Evolutionary conservation across 345 rosid genomes (phyloP).

Genomic region (Eutrema japonicum): DNA sequence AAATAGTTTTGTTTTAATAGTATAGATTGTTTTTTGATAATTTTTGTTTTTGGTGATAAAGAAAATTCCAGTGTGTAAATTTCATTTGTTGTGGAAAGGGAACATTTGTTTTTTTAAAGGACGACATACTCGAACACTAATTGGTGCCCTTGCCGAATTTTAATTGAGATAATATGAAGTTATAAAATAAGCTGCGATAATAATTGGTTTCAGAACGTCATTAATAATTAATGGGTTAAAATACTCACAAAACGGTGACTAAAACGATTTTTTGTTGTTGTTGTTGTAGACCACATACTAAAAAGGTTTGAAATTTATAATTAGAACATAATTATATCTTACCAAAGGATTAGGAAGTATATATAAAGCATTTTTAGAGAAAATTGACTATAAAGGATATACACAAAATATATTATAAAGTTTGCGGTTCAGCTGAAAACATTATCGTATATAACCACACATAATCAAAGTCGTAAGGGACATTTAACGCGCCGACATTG

Average conservation of each 20-base stretch:
- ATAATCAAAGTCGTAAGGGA: conserved; percentile 36
- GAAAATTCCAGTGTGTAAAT: too few relatives aligned
- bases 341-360: not conserved
- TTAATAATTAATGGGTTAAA: not conserved
- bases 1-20: too few relatives aligned
- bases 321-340: not conserved
- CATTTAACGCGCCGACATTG: conserved; percentile 30
- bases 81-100: not conserved
- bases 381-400: conserved; percentile 11
- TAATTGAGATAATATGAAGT: not conserved
- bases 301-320: not conserved
- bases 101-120: not conserved
- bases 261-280: too few relatives aligned
- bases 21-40: too few relatives aligned
- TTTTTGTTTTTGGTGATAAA: too few relatives aligned
- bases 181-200: not conserved
- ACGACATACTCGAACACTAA: not conserved
- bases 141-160: not conserved
- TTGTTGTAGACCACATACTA: not conserved
- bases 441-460: conserved; percentile 25
- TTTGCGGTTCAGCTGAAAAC: conserved; percentile 30
- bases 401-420: conserved; percentile 8
- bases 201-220: not conserved
- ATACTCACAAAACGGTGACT: not conserved
- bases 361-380: not conserved